Conservation (phyloP, 257 asterid genomes). For the Solanum peruvianum region DNA sequence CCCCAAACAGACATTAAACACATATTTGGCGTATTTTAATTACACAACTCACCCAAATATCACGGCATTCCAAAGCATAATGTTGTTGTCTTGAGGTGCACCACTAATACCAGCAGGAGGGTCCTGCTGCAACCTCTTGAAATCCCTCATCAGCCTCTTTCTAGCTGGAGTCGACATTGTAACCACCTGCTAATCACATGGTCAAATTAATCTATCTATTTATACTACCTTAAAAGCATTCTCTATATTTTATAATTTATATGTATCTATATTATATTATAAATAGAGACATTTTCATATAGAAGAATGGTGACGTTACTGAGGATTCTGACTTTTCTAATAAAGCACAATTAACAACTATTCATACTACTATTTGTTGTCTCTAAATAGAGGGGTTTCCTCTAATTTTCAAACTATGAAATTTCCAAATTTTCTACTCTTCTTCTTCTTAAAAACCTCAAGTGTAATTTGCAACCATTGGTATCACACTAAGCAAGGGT, state of each 20-base stretch:
- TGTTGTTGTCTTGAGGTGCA: slow-evolving; percentile 72
- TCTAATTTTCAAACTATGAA: not conserved
- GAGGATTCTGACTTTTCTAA: not conserved
- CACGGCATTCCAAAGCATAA: slow-evolving; percentile 80
- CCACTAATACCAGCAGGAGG: slow-evolving; percentile 84
- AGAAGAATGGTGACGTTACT: too few relatives aligned
- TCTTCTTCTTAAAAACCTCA: not conserved
- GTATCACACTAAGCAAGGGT: not conserved
- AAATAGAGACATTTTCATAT: not conserved
- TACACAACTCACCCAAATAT: slow-evolving; percentile 52
- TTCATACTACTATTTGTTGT: not conserved
- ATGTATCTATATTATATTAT: too few relatives aligned
- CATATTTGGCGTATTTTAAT: not conserved
- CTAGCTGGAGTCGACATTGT: slow-evolving; percentile 68
- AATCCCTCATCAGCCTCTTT: slow-evolving; percentile 84
- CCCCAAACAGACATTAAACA: not conserved
- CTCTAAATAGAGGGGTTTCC: not conserved
- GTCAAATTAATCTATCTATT: not conserved
- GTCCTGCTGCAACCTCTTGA: slow-evolving; percentile 76
- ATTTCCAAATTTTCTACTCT: not conserved
- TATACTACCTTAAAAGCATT: not conserved
- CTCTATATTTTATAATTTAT: too few relatives aligned
- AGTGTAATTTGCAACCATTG: not conserved
- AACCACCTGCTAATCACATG: slow-evolving; percentile 14
- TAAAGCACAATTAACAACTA: not conserved